Conservation (phyloP, 768 basidiomycete genomes). For the Artomyces pyxidatus region DNA sequence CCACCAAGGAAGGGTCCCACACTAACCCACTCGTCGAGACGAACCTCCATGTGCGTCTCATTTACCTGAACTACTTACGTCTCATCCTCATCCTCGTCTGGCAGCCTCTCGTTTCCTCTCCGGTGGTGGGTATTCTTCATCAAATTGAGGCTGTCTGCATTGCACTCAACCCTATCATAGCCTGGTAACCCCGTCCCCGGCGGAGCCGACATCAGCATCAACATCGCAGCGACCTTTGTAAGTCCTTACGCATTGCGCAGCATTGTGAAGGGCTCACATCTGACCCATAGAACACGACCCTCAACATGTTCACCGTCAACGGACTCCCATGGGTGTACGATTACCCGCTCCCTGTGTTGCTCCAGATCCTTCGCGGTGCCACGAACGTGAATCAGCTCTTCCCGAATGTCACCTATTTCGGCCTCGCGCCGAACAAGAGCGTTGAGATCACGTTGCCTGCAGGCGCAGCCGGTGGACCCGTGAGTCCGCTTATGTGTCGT, state of each 20-base stretch:
- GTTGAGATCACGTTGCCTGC: constrained; percentile 42
- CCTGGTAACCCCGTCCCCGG: background rate
- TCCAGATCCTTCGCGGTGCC: constrained; percentile 38
- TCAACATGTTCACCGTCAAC: constrained; percentile 7
- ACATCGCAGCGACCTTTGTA: background rate
- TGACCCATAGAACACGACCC: background rate
- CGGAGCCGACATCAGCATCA: constrained; percentile 2
- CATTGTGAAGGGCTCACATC: too few species aligned
- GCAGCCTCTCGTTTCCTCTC: background rate
- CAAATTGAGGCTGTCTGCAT: background rate
- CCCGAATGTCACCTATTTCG: constrained; percentile 33
- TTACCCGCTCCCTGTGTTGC: constrained; percentile 35
- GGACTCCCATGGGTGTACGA: constrained; percentile 21
- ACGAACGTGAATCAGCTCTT: constrained; percentile 27
- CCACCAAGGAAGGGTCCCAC: constrained; percentile 15
- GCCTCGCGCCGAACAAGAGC: constrained; percentile 35
- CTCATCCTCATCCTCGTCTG: background rate
- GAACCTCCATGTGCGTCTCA: background rate
- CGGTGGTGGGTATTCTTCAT: background rate
- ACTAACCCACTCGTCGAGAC: background rate
- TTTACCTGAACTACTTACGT: background rate
- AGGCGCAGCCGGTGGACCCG: constrained; percentile 27
- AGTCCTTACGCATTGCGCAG: background rate
- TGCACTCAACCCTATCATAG: background rate
- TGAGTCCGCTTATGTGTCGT: constrained; percentile 15